Evolutionary conservation across 768 basidiomycete species (phyloP).

Genomic region (Clathrus columnatus): DNA sequence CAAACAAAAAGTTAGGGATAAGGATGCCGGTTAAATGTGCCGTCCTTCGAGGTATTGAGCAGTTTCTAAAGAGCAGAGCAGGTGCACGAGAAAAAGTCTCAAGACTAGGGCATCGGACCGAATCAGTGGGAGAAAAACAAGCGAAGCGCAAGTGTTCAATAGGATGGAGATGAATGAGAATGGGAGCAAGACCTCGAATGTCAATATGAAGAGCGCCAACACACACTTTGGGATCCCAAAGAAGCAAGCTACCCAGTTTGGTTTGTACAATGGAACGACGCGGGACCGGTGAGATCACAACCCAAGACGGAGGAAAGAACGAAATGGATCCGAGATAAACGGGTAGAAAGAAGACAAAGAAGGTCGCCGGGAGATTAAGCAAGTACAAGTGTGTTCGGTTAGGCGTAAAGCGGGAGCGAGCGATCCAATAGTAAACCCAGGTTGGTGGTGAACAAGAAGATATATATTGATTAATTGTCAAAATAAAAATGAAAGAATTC

Average conservation of each 20-base stretch:
- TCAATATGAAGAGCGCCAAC: background rate
- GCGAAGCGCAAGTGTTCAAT: background rate
- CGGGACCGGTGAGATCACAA: conserved; percentile 3
- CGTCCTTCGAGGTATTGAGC: background rate
- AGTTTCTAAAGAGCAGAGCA: background rate
- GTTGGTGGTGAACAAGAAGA: background rate
- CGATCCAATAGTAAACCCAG: background rate
- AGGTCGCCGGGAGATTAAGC: background rate
- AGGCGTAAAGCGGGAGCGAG: background rate
- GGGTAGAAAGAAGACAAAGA: background rate
- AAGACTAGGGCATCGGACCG: background rate
- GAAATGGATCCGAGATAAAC: conserved; percentile 3
- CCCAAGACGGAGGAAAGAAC: background rate
- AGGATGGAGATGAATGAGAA: background rate
- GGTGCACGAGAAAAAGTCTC: background rate
- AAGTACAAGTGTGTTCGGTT: background rate
- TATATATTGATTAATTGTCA: background rate
- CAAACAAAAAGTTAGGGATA: background rate
- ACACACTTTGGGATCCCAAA: background rate
- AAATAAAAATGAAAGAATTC: background rate
- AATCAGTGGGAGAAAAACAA: background rate
- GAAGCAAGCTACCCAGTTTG: background rate
- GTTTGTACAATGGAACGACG: background rate
- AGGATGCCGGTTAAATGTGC: background rate
- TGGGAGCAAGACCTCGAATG: background rate